Evolutionary conservation across 2,329 filamentous ascomycete species (phyloP).

Genomic region (Fusarium equiseti): DNA sequence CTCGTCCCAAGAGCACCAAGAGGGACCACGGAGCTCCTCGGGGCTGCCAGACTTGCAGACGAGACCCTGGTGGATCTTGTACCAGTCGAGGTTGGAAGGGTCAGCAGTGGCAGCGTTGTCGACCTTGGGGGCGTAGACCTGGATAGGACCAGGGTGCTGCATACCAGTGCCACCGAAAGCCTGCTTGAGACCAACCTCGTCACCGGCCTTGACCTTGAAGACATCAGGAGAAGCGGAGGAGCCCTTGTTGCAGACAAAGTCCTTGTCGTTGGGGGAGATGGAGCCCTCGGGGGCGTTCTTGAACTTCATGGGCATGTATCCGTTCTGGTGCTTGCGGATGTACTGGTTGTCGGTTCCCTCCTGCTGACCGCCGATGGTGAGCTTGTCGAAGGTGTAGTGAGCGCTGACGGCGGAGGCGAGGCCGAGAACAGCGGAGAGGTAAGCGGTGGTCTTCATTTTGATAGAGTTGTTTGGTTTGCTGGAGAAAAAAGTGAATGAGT

Average conservation of each 20-base stretch:
- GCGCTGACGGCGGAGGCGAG: constrained; percentile 22
- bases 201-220: constrained; percentile 27
- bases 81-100: constrained; percentile 14
- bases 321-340: constrained; percentile 26
- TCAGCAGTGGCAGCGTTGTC: neutral
- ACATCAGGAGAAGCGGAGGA: neutral
- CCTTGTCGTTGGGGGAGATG: constrained; percentile 22
- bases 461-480: neutral
- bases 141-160: constrained; percentile 21
- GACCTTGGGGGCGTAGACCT: constrained; percentile 21
- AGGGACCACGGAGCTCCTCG: constrained; percentile 17
- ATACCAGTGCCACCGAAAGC: constrained; percentile 21
- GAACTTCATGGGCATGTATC: constrained; percentile 29
- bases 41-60: constrained; percentile 16
- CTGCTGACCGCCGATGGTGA: neutral
- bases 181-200: constrained; percentile 23
- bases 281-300: constrained; percentile 13
- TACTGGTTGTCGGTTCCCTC: constrained; percentile 18
- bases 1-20: constrained; percentile 22
- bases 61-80: constrained; percentile 26
- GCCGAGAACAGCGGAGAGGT: constrained; percentile 19
- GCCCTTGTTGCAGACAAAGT: constrained; percentile 25
- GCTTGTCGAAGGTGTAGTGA: constrained; percentile 28
- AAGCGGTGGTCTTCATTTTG: constrained; percentile 25
- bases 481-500: neutral